Base-by-base conservation (phyloP, 371 early-diverging fungal species). In the Aphelidium insulamus region DNA sequence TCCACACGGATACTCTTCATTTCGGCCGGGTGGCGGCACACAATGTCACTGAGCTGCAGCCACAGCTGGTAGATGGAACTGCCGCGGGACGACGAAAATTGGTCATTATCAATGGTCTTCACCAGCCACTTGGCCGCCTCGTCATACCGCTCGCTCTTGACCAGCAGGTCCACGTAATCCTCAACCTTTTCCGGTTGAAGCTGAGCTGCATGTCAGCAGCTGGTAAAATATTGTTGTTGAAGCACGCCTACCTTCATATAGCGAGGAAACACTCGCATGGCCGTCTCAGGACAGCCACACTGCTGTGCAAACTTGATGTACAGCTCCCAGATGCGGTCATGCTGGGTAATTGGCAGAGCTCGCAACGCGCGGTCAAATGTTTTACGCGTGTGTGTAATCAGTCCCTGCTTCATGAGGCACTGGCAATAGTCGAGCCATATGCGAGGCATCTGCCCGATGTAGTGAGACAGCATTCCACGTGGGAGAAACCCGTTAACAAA, bases 341-440 rank as follows among this genome's bases (percentile, higher is more conserved):
- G 94, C 47, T 94, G 94, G 1, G 92, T 86, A 18, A 87, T 67
- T 3, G 97, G 86, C 28, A 97, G 61, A 0, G 91, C 68, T 28
- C 77, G 59, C 35, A 97, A 44, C 7, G 91, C 86, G 2, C 77
- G 66, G 50, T 97, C 97, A 52, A 90, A 94, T 0, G 68, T 65
- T 11, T 73, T 62, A 24, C 97, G 62, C 4, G 78, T 73, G 36
- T 49, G 54, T 1, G 82, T 82, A 25, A 80, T 52, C 28, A 62
- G 43, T 6, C 71, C 60, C 38, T 80, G 77, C n/a, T 62, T 60
- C 39, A 66, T 64, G 21, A 83, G 45, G 35, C 82, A 74, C 12
- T 54, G 47, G 21, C 62, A 50, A 44, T 82, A 91, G 37, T 66
- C 64, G 7, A 76, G 40, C 92, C 79, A 80, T 20, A 79, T 62